Base-by-base conservation (phyloP, 805 yeast genomes). In the Candida quercuum region DNA sequence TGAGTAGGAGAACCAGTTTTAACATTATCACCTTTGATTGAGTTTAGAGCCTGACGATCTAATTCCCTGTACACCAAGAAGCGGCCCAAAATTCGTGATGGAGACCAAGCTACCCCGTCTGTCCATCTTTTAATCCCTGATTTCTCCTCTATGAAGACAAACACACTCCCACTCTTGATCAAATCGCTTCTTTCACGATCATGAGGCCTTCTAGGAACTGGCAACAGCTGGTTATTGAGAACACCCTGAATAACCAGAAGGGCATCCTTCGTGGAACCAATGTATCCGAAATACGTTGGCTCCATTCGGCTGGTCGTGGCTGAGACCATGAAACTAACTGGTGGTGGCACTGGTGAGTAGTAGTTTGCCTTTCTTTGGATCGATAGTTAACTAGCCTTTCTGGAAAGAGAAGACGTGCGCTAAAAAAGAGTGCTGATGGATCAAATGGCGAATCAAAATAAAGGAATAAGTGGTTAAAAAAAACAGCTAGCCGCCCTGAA, bases 61-160 rank as follows among this genome's bases (percentile, higher is more conserved):
- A 76, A 57, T 55, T 88, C 94, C 20, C 95, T 73, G 59, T 89
- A 89, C 10, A 89, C 80, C 24, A 89, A 64, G 50, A 89, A 89
- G 41, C 93, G 69, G 6, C 95, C 95, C 20, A 87, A 68, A 28
- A 89, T 87, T 34, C 97, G 68, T 2, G 94, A 82, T 0, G 97
- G 96, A 3, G 89, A 78, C 98, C 98, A 89, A 12, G 89, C 69
- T 12, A 86, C 75, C n/a, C 96, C 96, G 54, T 89, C 98, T 1
- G 98, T 89, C 98, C 98, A 89, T 41, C 98, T 69, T 56, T 84
- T 85, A 42, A 89, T 88, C 3, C 91, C 88, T 0, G 89, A 78
- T 11, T 73, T 66, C 47, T 83, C 86, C 59, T 89, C 96, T 33
- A 82, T 74, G 53, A 89, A 88, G 1, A 91, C 86, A 60, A 89